A percentile compares a stretch with the other conserved stretches of the same genome.
Evolutionary conservation across 768 basidiomycete genomes (phyloP).

Genomic region (Xerocomellus amylosporus): DNA sequence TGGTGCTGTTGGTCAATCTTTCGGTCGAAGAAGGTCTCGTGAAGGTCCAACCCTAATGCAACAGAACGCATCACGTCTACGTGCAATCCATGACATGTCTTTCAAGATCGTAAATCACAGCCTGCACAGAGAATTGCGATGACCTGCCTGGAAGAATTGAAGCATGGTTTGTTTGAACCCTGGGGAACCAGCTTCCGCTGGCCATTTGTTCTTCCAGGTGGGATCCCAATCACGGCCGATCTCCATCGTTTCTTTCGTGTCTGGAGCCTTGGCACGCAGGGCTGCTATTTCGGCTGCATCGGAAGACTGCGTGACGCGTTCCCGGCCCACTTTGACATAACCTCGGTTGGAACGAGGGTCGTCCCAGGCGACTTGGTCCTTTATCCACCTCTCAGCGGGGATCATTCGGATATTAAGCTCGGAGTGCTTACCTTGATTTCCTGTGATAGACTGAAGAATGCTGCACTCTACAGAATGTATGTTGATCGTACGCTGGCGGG

Average conservation of each 20-base stretch:
- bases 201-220: conserved; percentile 81
- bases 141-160: conserved; percentile 64
- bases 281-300: conserved; percentile 70
- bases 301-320: conserved; percentile 73
- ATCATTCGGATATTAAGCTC: background rate
- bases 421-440: conserved; percentile 51
- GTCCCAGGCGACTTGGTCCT: conserved; percentile 74
- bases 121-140: background rate
- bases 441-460: conserved; percentile 67
- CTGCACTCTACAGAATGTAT: conserved; percentile 52
- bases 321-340: conserved; percentile 77
- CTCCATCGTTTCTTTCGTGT: conserved; percentile 85
- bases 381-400: background rate
- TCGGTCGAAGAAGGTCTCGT: conserved; percentile 72
- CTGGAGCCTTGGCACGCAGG: conserved; percentile 72
- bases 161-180: conserved; percentile 72
- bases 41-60: conserved; percentile 72
- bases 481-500: background rate
- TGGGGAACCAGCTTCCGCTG: conserved; percentile 56
- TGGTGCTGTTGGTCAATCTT: conserved; percentile 76
- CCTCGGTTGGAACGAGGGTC: conserved; percentile 85
- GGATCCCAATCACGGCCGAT: conserved; percentile 84
- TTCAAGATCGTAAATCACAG: conserved; percentile 11
- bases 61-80: conserved; percentile 77
- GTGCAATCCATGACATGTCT: conserved; percentile 78